Conservation (phyloP, 2,329 filamentous ascomycete genomes). For the Curvularia lunata region DNA sequence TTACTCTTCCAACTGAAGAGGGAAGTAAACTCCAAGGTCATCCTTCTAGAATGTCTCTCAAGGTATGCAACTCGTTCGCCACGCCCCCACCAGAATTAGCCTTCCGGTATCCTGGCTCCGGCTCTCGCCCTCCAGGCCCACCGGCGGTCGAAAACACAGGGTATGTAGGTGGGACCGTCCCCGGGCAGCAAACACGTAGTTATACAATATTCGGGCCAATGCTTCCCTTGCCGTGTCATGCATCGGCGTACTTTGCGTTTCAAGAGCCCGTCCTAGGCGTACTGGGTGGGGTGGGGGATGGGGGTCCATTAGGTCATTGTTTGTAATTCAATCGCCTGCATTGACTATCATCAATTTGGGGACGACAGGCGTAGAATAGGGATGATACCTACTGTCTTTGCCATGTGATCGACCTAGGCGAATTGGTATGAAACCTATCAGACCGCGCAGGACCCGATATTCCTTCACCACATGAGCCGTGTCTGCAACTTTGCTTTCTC, state of each 20-base stretch:
- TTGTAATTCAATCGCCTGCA: neutral
- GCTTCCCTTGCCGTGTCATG: neutral
- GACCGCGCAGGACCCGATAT: neutral
- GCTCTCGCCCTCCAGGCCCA: neutral
- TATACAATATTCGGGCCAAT: neutral
- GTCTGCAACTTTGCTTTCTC: neutral
- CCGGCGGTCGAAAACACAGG: neutral
- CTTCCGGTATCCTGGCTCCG: neutral
- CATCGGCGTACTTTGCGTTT: neutral
- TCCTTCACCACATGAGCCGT: neutral
- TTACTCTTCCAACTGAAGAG: neutral
- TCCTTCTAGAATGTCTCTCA: neutral
- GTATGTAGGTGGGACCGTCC: neutral
- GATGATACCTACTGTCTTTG: neutral
- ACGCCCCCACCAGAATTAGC: neutral
- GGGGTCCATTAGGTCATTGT: neutral
- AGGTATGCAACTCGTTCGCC: neutral
- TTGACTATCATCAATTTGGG: neutral
- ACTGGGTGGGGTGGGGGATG: neutral
- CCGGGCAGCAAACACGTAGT: neutral
- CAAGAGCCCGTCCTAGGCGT: neutral
- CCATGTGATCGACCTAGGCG: neutral
- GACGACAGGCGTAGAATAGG: neutral
- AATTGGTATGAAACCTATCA: neutral
- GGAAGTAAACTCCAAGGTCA: neutral